Evolutionary conservation across 2,329 filamentous ascomycete species (phyloP).

Genomic region (Fusarium odoratissimum): DNA sequence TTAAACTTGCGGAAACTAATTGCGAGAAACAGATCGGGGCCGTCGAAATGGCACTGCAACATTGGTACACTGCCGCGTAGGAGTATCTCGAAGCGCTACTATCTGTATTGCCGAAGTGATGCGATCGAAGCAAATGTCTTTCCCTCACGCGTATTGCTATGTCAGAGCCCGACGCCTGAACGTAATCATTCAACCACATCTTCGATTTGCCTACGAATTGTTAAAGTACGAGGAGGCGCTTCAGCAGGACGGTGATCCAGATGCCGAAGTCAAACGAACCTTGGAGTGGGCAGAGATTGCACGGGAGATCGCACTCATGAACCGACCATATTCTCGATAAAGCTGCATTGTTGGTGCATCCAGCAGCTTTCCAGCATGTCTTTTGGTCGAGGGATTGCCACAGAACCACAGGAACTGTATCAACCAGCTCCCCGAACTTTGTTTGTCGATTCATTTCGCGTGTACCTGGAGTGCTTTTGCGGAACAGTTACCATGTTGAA

Average conservation of each 20-base stretch:
- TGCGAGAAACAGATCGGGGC: constrained; percentile 73
- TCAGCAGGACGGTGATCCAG: constrained; percentile 62
- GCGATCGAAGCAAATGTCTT: constrained; percentile 81
- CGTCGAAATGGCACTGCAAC: constrained; percentile 83
- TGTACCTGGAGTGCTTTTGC: not conserved
- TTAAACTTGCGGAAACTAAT: constrained; percentile 5
- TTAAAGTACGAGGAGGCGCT: constrained; percentile 94
- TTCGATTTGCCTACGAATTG: constrained; percentile 94
- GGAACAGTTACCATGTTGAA: not conserved
- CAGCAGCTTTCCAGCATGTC: not conserved
- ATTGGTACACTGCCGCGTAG: constrained; percentile 94
- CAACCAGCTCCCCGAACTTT: not conserved
- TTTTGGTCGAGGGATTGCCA: not conserved
- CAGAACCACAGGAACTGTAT: not conserved
- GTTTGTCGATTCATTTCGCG: not conserved
- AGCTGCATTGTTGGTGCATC: not conserved
- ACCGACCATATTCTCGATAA: constrained; percentile 86
- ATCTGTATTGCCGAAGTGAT: constrained; percentile 99
- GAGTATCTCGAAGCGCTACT: constrained; percentile 93
- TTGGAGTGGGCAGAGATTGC: constrained; percentile 92
- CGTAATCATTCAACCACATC: constrained; percentile 97
- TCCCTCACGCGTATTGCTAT: constrained; percentile 95
- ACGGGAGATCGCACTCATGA: constrained; percentile 94
- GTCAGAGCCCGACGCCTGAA: constrained; percentile 92
- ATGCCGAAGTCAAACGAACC: constrained; percentile 71